Evolutionary conservation across 768 basidiomycete genomes (phyloP), one percentile per base, ranked within the genome.

Genomic region (Crucibulum laeve): DNA sequence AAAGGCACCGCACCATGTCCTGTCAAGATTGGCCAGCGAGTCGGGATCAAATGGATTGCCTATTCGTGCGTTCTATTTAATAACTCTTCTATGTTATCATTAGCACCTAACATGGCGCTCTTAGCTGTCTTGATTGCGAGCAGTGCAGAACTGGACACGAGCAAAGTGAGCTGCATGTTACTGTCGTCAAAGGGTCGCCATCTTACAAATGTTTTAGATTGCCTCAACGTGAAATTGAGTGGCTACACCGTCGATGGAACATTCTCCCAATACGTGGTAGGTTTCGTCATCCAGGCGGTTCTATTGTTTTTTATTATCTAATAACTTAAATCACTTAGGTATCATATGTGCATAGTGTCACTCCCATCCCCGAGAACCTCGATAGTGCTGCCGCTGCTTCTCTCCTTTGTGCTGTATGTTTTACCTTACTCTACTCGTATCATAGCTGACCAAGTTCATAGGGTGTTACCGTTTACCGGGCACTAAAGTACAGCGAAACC

Each of bases 391-490:
- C 71, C 1, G 84, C 90, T 4, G 82, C 83, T 2, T 82, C 84
- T 7, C 75, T 93, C 46, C 77, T 91, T 10, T 91, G 88, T 52
- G 88, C 87, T 10, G 84, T 84, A 58, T 42, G 74, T 63, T 8
- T 38, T 33, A 33, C 14, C 1, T 21, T 5, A 15, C 22, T 38
- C 26, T 18, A 22, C 15, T 30, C 15, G 40, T 23, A 26, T 28
- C 4, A n/a, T 30, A 14, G 50, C 40, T 42, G 4, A 23, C 35
- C 8, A 1, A 13, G 8, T 28, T 3, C 33, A 1, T 38, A 84
- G 83, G 88, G 87, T 36, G 69, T 94, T 17, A 93, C 91, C 2
- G 87, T 88, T 1, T 94, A 91, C 57, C 84, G 87, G 45, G 91
- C 89, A 0, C 66, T 94, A 52, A 93, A 92, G 61, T 73, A 84